Conservation (phyloP, 805 yeast genomes). For the Yamadazyma tumulicola region DNA sequence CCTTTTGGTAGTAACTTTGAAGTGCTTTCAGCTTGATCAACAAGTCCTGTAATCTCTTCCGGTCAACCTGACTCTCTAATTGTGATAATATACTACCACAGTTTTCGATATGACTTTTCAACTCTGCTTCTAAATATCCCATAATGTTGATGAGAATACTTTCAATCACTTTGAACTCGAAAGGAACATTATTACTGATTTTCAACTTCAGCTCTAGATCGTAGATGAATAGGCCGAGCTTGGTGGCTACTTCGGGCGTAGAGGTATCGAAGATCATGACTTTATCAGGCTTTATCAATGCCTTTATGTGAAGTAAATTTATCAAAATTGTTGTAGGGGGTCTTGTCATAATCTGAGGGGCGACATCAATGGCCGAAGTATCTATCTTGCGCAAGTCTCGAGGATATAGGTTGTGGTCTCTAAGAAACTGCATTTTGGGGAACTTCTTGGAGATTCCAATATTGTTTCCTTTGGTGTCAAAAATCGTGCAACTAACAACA, state of each 20-base stretch:
- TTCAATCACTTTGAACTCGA: conserved; percentile 82
- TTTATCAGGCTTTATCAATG: conserved; percentile 73
- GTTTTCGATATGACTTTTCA: conserved; percentile 51
- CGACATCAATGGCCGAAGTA: conserved; percentile 68
- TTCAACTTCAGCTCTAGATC: conserved; percentile 76
- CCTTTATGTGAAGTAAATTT: conserved; percentile 83
- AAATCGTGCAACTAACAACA: conserved; percentile 74
- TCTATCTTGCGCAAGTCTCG: conserved; percentile 86
- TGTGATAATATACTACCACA: conserved; percentile 66
- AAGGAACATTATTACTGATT: conserved; percentile 28
- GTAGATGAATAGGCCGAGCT: conserved; percentile 74
- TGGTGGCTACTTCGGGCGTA: conserved; percentile 60
- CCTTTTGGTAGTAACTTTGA: conserved; percentile 70
- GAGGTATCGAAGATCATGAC: conserved; percentile 84
- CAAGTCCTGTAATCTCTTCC: conserved; percentile 69
- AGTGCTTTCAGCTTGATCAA: conserved; percentile 70
- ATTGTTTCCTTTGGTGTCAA: conserved; percentile 67
- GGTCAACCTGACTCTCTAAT: conserved; percentile 74
- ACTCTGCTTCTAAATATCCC: conserved; percentile 74
- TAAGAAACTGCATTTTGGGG: conserved; percentile 68
- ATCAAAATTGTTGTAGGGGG: conserved; percentile 70
- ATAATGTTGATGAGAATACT: conserved; percentile 77
- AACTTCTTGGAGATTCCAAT: conserved; percentile 67
- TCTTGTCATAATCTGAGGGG: conserved; percentile 84
- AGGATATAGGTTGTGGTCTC: conserved; percentile 72